A percentile compares a stretch with the other conserved stretches of the same genome.
These are phyloP conservation scores for Theobroma cacao DNA, from an alignment of 345 rosid species.

Conservation along the genomic window DNA sequence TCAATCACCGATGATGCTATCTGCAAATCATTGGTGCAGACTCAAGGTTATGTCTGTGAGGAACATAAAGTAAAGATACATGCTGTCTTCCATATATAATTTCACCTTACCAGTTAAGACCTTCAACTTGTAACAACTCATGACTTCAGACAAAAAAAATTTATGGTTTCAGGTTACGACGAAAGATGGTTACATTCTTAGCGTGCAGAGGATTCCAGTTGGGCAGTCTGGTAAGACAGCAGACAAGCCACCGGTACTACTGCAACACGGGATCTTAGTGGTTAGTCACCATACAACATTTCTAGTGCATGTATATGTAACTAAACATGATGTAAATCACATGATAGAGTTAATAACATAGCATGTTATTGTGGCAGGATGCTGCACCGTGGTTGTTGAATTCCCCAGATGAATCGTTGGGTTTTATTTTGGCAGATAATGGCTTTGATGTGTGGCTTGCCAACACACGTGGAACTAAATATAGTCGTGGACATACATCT, in stretches of 20 bases:
- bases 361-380: constrained; percentile 32
- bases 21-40: constrained; percentile 17
- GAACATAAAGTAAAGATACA: constrained; percentile 27
- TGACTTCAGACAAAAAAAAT: not conserved
- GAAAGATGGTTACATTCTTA: constrained; percentile 52
- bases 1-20: not conserved
- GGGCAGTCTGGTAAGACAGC: constrained; percentile 29
- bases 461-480: constrained; percentile 46
- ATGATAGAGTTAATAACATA: not conserved
- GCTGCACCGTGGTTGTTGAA: constrained; percentile 39
- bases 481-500: constrained; percentile 33
- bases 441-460: constrained; percentile 55
- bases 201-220: constrained; percentile 48
- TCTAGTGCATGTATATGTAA: not conserved
- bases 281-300: constrained; percentile 20
- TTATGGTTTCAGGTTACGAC: constrained; percentile 40
- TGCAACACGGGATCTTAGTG: constrained; percentile 50
- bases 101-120: not conserved
- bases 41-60: constrained; percentile 15
- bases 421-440: constrained; percentile 48
- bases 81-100: not conserved
- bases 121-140: not conserved
- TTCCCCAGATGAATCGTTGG: constrained; percentile 41
- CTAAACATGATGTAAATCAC: not conserved
- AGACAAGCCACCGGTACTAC: constrained; percentile 34